phyloP scores from a whole-genome alignment of 2,329 filamentous ascomycete species.

The Tetracladium maxilliforme region DNA sequence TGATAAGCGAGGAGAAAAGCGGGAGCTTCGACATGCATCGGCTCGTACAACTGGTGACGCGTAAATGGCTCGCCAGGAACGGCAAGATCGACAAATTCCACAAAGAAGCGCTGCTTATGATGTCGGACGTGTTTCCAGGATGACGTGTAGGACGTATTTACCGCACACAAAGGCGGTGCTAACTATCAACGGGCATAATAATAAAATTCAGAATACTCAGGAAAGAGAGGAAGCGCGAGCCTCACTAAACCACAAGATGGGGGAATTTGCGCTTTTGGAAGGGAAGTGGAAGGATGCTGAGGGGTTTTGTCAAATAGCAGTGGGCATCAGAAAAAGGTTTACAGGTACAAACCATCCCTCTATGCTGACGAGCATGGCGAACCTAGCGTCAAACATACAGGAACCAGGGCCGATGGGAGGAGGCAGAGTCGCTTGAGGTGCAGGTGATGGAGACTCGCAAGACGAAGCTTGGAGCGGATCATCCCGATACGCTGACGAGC shows the following conservation, averaged over 20 bases:
- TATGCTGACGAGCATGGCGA: constrained; percentile 4
- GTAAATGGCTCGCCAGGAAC: not conserved
- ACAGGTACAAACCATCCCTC: constrained; percentile 4
- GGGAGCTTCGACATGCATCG: constrained; percentile 1
- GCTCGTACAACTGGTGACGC: not conserved
- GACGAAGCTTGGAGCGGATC: constrained; percentile 1
- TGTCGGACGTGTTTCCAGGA: too few species aligned
- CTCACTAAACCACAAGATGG: too few species aligned
- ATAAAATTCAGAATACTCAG: too few species aligned
- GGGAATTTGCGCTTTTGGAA: too few species aligned
- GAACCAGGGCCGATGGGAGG: not conserved
- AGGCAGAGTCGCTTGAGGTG: not conserved
- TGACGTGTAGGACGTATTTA: too few species aligned
- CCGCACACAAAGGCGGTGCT: too few species aligned
- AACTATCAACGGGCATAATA: too few species aligned
- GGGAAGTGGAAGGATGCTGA: not conserved
- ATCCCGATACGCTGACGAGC: not conserved
- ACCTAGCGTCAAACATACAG: constrained; percentile 2
- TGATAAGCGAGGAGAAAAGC: constrained; percentile 5
- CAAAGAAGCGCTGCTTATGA: too few species aligned
- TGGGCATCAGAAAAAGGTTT: constrained; percentile 1
- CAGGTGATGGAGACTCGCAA: constrained; percentile 2
- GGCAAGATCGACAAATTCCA: not conserved
- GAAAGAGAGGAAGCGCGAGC: too few species aligned
- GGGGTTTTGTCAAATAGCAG: constrained; percentile 1